Base-by-base conservation (phyloP, 805 yeast genomes). In the Myxozyma neotropica region DNA sequence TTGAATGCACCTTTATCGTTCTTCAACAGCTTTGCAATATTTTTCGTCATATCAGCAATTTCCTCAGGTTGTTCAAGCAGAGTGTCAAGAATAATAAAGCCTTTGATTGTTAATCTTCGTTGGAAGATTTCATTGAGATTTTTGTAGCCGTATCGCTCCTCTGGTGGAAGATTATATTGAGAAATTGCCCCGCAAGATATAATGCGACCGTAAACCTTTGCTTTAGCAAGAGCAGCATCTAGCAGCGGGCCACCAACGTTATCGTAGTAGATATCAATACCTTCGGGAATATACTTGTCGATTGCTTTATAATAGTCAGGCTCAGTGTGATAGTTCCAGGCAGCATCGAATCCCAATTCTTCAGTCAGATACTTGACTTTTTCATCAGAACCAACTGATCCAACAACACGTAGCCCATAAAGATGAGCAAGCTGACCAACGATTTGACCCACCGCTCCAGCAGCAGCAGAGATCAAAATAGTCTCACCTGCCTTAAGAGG, bases 391-490 rank as follows among this genome's bases (percentile, higher is more conserved):
- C 89, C 88, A 17, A 88, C 82, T 63, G 84, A 79, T 44, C 85
- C 89, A 68, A 84, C 77, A 26, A 85, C 84, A 65, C 77, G 80
- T 44, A 77, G 72, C 29, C 86, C 86, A 38, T 80, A 80, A 40
- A 79, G 73, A 60, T 82, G 74, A 43, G 88, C 85, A 12, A 85
- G 69, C 70, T 84, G 88, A 21, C 84, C 81, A 49, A 77, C 81
- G 49, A 78, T 72, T 26, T 83, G 78, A 13, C 89, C 89, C n/a
- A 86, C 85, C n/a, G 88, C 88, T 61, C 90, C 90, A 6, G 86
- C 80, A 13, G 89, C 89, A 58, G 88, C 89, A 19, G 85, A 80
- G 46, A 85, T 74, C 46, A 84, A 72, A 64, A 82, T 75, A 6
- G 78, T 74, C 67, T 83, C 83, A 27, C 73, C 75, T 51, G 71